phyloP scores from a whole-genome alignment of 441 rosid genomes.

The Syzygium syzygioides region DNA sequence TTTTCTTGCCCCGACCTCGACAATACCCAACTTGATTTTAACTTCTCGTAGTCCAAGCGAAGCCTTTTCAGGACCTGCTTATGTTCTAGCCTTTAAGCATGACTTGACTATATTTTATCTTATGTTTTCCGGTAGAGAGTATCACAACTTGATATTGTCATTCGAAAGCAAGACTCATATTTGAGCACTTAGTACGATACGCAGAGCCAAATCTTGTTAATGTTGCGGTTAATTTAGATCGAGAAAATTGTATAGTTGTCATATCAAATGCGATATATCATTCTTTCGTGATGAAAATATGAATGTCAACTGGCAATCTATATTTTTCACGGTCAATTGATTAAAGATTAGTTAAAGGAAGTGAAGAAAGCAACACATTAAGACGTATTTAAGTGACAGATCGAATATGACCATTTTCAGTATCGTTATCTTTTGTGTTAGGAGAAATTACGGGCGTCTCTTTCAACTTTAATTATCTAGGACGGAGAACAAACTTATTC shows the following conservation, averaged over 20 bases:
- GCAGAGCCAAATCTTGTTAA: not conserved
- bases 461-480: not conserved
- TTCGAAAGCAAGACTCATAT: not conserved
- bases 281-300: not conserved
- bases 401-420: not conserved
- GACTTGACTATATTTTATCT: not conserved
- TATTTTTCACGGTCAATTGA: not conserved
- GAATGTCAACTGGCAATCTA: not conserved
- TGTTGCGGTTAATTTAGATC: not conserved
- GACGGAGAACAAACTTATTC: not conserved
- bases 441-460: not conserved
- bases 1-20: too few relatives aligned
- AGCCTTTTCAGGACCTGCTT: too few relatives aligned
- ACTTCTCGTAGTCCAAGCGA: too few relatives aligned
- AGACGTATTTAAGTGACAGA: not conserved
- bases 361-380: not conserved
- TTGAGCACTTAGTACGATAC: not conserved
- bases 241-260: accelerated
- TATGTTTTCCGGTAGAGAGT: not conserved
- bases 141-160: not conserved
- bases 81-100: not conserved
- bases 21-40: too few relatives aligned
- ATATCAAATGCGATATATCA: not conserved
- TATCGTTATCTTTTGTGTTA: not conserved
- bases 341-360: not conserved